Base-by-base conservation (phyloP, 768 basidiomycete genomes). In the Pleurotus tuber-regium region DNA sequence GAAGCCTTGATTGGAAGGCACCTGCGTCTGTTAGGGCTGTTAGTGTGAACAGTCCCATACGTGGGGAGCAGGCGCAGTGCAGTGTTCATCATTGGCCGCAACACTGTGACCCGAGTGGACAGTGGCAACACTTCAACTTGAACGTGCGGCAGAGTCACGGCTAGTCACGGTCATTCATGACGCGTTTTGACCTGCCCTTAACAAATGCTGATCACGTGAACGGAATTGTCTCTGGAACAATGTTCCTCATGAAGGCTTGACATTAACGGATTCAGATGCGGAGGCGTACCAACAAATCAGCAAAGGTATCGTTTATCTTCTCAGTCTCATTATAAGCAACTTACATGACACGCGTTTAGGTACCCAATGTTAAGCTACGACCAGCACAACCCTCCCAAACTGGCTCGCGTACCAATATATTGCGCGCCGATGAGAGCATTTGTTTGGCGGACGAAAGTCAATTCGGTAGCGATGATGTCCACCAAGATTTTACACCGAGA, bases 331-430 rank as follows among this genome's bases (percentile, higher is more conserved):
- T 40, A 8, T 28, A 28, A 35, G 7, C n/a, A 26, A 3, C 18
- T 10, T 11, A 28, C 9, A 44, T 42, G 24, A 14, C 47, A 6
- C 9, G 23, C 3, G 1, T 23, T 24, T 5, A 91, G 89, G 88
- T 92, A 12, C 89, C 89, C 2, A 87, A 86, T 71, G 89, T 91
- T 55, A 89, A 86, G 56, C 78, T 92, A 54, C 82, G 89, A 16
- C 89, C 89, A 2, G 82, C 80, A 10, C 75, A 73, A 51, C 67
- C 68, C 51, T 65, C 58, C 38, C 66, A 66, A 54, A 65, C 59
- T 38, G 61, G 69, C 41, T 58, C 68, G 42, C 54, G 61, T 53
- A 61, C 61, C 26, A 40, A 41, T 52, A 61, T 64, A 36, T 53
- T 68, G 47, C 51, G 59, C 38, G 38, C 54, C 29, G 54, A 53